These are phyloP conservation scores for Botrytis hyacinthi DNA, from an alignment of 2,329 filamentous ascomycete genomes.

Conservation along the genomic window DNA sequence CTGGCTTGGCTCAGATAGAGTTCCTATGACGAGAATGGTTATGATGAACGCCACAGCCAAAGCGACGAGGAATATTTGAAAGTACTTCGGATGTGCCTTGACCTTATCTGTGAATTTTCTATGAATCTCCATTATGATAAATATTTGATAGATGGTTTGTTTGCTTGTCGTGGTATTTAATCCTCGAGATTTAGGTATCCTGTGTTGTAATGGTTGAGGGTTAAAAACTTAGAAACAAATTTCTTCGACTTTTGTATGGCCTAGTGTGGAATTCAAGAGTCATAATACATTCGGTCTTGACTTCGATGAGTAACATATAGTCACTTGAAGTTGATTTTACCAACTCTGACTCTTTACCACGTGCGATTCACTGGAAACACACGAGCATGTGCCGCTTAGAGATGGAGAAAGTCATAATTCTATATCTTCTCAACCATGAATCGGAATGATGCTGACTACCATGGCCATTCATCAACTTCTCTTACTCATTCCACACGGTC, in stretches of 20 bases:
- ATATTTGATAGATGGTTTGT: not conserved
- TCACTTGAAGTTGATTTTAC: not conserved
- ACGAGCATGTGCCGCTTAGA: not conserved
- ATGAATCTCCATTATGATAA: not conserved
- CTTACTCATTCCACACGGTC: not conserved
- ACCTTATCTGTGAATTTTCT: not conserved
- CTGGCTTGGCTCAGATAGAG: not conserved
- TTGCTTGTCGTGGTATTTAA: not conserved
- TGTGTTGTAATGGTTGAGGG: not conserved
- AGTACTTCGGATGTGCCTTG: not conserved
- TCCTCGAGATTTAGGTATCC: not conserved
- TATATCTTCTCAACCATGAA: not conserved
- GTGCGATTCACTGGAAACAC: not conserved
- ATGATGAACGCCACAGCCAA: not conserved
- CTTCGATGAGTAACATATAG: not conserved
- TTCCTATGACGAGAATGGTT: not conserved
- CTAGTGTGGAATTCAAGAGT: not conserved
- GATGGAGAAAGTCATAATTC: not conserved
- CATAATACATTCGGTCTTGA: not conserved
- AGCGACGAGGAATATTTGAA: not conserved
- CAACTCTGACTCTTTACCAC: not conserved
- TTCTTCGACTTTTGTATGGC: not conserved
- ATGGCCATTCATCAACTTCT: not conserved
- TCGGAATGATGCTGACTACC: not conserved
- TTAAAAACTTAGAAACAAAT: not conserved